A percentile compares a stretch with the other conserved stretches of the same genome.
Evolutionary conservation across 139 green algal genomes (phyloP).

Genomic region (Tetradesmus obliquus): DNA sequence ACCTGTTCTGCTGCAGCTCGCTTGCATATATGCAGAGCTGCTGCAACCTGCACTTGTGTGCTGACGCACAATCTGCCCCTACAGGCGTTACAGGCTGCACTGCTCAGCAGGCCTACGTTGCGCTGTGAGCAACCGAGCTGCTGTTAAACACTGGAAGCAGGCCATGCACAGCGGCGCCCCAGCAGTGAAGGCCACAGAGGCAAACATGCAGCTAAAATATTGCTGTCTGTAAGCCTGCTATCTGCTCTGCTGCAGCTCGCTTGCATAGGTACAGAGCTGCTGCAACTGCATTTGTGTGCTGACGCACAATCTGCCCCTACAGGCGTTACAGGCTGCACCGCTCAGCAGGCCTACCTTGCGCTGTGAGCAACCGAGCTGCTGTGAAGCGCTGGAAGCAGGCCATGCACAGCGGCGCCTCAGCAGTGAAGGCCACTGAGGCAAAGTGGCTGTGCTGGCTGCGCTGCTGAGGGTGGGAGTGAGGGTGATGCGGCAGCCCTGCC

Average conservation of each 20-base stretch:
- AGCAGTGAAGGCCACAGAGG: neutral
- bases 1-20: too few species aligned
- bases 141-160: conserved; percentile 40
- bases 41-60: too few species aligned
- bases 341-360: conserved; percentile 4
- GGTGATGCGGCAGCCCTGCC: neutral
- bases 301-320: too few species aligned
- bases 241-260: too few species aligned
- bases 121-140: neutral
- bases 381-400: conserved; percentile 44
- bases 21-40: too few species aligned
- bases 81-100: too few species aligned
- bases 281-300: too few species aligned
- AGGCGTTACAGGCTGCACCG: too few species aligned
- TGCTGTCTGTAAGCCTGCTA: too few species aligned
- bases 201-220: too few species aligned
- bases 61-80: too few species aligned
- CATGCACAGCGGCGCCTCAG: conserved; percentile 35
- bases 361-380: neutral
- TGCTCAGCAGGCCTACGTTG: neutral
- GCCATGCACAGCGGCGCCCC: conserved; percentile 34
- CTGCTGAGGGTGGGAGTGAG: neutral
- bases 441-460: conserved; percentile 34
- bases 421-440: conserved; percentile 18
- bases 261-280: too few species aligned